phyloP scores from a whole-genome alignment of 257 asterid species.

The Nyctanthes arbortristis region DNA sequence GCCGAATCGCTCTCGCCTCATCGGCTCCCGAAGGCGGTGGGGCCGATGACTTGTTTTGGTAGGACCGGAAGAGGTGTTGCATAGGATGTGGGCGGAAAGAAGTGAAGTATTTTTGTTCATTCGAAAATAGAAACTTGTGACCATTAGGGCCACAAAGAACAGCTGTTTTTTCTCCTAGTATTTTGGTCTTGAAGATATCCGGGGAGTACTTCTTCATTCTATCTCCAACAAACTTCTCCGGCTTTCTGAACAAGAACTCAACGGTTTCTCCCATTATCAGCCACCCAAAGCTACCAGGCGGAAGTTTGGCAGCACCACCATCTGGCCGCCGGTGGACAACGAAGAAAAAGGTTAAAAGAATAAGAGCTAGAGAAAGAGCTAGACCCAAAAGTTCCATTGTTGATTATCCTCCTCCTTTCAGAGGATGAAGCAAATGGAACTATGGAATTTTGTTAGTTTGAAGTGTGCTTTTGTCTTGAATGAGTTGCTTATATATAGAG shows the following conservation, averaged over 20 bases:
- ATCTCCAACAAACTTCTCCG: slow-evolving; percentile 58
- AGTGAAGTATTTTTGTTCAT: slow-evolving; percentile 61
- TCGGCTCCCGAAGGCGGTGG: slow-evolving; percentile 10
- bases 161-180: slow-evolving; percentile 73
- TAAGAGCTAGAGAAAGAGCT: slow-evolving; percentile 18
- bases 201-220: slow-evolving; percentile 60
- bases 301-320: slow-evolving; percentile 27
- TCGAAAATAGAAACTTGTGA: slow-evolving; percentile 68
- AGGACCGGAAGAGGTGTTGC: slow-evolving; percentile 59
- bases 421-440: too few species aligned
- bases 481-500: too few species aligned
- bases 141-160: slow-evolving; percentile 74
- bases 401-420: too few species aligned
- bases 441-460: too few species aligned
- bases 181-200: slow-evolving; percentile 58
- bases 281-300: slow-evolving; percentile 83
- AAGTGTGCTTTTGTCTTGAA: not conserved
- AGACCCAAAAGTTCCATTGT: slow-evolving; percentile 38
- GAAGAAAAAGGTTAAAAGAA: slow-evolving; percentile 21
- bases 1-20: slow-evolving; percentile 41
- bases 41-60: slow-evolving; percentile 30
- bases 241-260: slow-evolving; percentile 53
- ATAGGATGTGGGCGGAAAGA: slow-evolving; percentile 65
- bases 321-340: slow-evolving; percentile 16
- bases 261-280: slow-evolving; percentile 60